Conservation (phyloP, 345 rosid genomes). For the Noccaea caerulescens region DNA sequence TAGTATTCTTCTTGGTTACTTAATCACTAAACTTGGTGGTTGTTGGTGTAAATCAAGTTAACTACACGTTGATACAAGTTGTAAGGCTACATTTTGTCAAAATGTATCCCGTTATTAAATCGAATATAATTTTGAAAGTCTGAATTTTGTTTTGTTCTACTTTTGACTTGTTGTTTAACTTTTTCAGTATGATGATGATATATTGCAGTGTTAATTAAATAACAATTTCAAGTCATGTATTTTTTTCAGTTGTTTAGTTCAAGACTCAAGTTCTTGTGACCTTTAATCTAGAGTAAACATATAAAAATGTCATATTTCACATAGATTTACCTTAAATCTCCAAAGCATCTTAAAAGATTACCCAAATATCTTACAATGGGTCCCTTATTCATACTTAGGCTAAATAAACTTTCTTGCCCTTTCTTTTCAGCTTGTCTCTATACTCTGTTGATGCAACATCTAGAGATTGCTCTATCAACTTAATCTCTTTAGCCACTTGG, state of each 20-base stretch:
- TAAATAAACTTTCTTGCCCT: neutral
- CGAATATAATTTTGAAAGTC: no score
- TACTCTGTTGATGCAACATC: neutral
- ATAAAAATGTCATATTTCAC: neutral
- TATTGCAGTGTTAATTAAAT: no score
- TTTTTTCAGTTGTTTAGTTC: no score
- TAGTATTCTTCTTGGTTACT: neutral
- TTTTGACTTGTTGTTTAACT: no score
- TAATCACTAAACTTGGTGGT: no score
- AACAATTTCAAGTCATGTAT: no score
- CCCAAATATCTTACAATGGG: neutral
- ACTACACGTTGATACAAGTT: neutral
- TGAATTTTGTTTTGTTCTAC: no score
- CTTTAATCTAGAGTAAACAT: neutral
- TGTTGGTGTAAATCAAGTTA: neutral
- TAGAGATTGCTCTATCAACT: neutral
- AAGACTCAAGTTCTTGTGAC: no score
- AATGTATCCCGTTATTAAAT: no score
- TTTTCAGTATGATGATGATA: no score
- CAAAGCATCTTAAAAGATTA: neutral
- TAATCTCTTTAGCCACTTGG: no score
- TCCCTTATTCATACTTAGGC: neutral
- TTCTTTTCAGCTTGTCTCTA: neutral
- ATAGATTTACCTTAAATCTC: constrained; percentile 9
- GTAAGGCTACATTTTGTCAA: neutral